Conservation (phyloP, 345 rosid genomes). For the Bruguiera parviflora region DNA sequence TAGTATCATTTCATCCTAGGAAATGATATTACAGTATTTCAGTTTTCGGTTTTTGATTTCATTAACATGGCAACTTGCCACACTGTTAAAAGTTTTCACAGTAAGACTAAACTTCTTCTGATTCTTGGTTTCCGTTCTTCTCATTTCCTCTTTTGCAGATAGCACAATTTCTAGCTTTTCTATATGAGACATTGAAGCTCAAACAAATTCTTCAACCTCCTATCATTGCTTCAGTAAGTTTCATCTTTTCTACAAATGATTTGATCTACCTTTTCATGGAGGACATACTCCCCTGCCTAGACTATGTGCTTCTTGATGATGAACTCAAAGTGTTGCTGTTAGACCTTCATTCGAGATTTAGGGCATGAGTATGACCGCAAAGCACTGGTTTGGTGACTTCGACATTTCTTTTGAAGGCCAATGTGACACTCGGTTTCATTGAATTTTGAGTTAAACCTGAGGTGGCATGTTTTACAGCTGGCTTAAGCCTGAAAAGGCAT, state of each 20-base stretch:
- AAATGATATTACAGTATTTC: too few species aligned
- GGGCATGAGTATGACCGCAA: background rate
- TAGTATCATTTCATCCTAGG: background rate
- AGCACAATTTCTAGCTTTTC: slow-evolving; percentile 40
- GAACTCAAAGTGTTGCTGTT: background rate
- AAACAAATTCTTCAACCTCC: slow-evolving; percentile 95
- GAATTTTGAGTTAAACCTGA: background rate
- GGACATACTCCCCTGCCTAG: background rate
- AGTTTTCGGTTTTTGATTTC: too few species aligned
- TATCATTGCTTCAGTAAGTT: slow-evolving; percentile 89
- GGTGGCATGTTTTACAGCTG: background rate
- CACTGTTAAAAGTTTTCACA: background rate
- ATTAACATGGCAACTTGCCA: background rate
- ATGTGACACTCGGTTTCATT: background rate
- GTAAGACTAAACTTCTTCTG: background rate
- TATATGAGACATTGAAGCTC: slow-evolving; percentile 85
- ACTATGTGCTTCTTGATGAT: background rate
- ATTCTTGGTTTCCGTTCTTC: background rate
- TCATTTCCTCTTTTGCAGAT: slow-evolving; percentile 48
- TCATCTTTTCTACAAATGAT: background rate
- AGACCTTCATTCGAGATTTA: background rate
- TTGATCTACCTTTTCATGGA: background rate
- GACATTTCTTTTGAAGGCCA: background rate
- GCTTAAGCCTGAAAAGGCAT: background rate
- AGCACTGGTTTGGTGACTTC: background rate